Percentiles rank a stretch among this genome's conserved stretches.
phyloP scores from a whole-genome alignment of 2,329 filamentous ascomycete species.

The Albophoma yamanashiensis region DNA sequence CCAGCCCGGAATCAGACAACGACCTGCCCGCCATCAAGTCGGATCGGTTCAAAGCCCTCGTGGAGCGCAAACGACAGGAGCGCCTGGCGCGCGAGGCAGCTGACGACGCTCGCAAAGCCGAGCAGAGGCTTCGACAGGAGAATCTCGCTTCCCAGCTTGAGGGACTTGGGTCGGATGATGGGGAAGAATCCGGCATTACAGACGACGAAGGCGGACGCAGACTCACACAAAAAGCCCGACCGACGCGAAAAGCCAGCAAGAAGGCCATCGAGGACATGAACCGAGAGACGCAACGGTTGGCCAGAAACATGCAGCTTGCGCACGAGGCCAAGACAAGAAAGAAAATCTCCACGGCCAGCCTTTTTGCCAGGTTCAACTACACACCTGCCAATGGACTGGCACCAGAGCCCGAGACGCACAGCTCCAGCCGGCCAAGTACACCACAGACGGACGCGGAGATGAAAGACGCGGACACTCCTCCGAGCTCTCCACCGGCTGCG shows the following conservation, averaged over 20 bases:
- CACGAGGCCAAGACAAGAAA: conserved; percentile 88
- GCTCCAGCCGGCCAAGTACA: conserved; percentile 45
- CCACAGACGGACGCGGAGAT: conserved; percentile 43
- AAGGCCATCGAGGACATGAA: conserved; percentile 93
- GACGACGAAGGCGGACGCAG: conserved; percentile 54
- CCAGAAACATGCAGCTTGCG: conserved; percentile 78
- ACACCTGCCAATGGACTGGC: conserved; percentile 29
- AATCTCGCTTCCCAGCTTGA: conserved; percentile 24
- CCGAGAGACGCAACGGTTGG: conserved; percentile 85
- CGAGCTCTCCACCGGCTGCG: conserved; percentile 52
- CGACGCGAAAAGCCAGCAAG: conserved; percentile 80
- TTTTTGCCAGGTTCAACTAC: conserved; percentile 80
- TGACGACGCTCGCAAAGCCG: conserved; percentile 36
- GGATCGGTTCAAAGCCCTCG: conserved; percentile 58
- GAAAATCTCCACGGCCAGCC: conserved; percentile 72
- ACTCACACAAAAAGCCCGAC: conserved; percentile 58
- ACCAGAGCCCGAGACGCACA: conserved; percentile 27
- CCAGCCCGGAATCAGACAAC: conserved; percentile 32
- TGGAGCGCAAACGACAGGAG: conserved; percentile 64
- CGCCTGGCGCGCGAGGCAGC: conserved; percentile 55
- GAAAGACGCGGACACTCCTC: conserved; percentile 50
- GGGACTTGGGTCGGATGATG: conserved; percentile 23
- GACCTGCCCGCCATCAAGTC: conserved; percentile 38
- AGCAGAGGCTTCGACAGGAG: conserved; percentile 26
- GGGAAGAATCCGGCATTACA: conserved; percentile 39